These are phyloP conservation scores for Apiospora saccharicola DNA, from an alignment of 2,329 filamentous ascomycete species.

Conservation along the genomic window DNA sequence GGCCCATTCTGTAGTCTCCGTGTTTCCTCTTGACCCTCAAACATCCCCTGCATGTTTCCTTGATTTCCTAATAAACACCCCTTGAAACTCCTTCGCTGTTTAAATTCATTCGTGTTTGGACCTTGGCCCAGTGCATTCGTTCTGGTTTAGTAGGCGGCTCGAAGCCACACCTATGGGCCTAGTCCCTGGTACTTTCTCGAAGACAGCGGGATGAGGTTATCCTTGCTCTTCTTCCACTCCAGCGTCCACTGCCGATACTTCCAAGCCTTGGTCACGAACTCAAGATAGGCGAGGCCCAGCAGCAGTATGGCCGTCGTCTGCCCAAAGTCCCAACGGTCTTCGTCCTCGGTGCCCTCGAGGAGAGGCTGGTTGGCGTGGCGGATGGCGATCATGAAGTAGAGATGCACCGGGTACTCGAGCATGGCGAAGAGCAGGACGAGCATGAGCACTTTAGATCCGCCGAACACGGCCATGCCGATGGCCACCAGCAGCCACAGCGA, in stretches of 20 bases:
- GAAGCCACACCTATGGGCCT: not conserved
- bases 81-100: not conserved
- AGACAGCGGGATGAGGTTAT: not conserved
- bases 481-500: constrained; percentile 32
- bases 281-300: constrained; percentile 27
- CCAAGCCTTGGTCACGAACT: not conserved
- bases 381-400: constrained; percentile 43
- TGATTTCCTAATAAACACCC: not conserved
- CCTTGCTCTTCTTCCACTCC: not conserved
- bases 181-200: not conserved
- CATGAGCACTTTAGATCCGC: constrained; percentile 29
- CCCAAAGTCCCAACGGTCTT: constrained; percentile 43
- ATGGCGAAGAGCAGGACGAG: constrained; percentile 37
- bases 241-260: constrained; percentile 12
- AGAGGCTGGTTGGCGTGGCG: constrained; percentile 40
- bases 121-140: no score
- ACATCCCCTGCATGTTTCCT: not conserved
- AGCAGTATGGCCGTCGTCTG: constrained; percentile 42
- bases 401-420: constrained; percentile 42
- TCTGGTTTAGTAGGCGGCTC: not conserved
- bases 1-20: not conserved
- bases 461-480: constrained; percentile 34
- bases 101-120: not conserved
- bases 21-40: not conserved
- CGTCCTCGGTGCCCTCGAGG: constrained; percentile 36